Conservation (phyloP, 306 rosid genomes). For the Prunus mira region DNA sequence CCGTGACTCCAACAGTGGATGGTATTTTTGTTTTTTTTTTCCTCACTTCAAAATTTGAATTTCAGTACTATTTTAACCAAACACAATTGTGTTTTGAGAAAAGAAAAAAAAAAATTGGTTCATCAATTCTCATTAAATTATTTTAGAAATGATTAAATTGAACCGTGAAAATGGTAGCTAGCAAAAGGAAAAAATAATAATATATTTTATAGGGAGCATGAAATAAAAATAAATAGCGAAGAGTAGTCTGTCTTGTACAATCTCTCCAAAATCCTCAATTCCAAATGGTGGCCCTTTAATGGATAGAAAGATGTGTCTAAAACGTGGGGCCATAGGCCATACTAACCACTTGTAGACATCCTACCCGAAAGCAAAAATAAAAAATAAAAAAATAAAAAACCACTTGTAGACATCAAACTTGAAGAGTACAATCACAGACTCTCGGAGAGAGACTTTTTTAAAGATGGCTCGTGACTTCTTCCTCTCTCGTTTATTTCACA, state of each 20-base stretch:
- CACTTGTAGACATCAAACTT: background rate
- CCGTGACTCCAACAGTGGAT: slow-evolving; percentile 19
- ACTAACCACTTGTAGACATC: background rate
- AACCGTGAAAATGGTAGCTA: background rate
- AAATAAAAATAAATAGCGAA: background rate
- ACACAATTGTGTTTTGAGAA: background rate
- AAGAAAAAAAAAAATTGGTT: background rate
- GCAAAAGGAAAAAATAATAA: background rate
- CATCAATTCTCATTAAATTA: background rate
- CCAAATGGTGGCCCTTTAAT: background rate
- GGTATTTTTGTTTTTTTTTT: background rate
- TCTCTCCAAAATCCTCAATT: background rate
- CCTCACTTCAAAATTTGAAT: background rate
- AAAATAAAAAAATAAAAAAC: too few species aligned
- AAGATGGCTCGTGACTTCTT: too few species aligned
- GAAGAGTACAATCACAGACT: background rate
- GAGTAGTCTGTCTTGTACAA: background rate
- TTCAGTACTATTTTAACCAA: background rate
- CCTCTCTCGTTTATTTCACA: too few species aligned
- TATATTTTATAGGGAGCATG: background rate
- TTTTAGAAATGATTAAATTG: background rate
- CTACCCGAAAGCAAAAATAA: too few species aligned
- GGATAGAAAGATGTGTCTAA: background rate
- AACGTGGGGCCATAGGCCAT: background rate
- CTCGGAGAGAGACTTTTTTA: too few species aligned